These are phyloP conservation scores for Leishmania lainsoni DNA, from an alignment of 208 protist species.

Conservation along the genomic window DNA sequence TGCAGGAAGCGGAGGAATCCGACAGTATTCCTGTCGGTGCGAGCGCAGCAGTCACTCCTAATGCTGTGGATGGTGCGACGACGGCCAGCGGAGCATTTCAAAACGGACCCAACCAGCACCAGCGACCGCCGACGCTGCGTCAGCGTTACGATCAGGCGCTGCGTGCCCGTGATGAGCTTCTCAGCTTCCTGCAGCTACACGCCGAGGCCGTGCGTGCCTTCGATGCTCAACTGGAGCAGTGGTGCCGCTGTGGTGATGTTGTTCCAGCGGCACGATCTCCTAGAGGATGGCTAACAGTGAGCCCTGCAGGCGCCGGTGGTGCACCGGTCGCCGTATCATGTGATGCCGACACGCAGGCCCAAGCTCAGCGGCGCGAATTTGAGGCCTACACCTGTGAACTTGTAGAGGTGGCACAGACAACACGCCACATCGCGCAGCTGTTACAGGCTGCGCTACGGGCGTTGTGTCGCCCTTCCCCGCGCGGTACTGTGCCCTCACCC, in stretches of 20 bases:
- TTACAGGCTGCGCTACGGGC: constrained; percentile 22
- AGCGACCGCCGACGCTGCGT: constrained; percentile 17
- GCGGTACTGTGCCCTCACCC: neutral
- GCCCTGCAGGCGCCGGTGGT: neutral
- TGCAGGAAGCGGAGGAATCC: neutral
- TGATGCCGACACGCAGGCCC: neutral
- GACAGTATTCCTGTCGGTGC: neutral
- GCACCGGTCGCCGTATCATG: neutral
- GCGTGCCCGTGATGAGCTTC: constrained; percentile 23
- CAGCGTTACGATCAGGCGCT: constrained; percentile 30
- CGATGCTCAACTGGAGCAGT: constrained; percentile 25
- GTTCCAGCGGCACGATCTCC: neutral
- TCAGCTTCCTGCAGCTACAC: constrained; percentile 30
- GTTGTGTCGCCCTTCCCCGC: constrained; percentile 18
- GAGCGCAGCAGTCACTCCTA: neutral
- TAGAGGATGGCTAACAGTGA: neutral
- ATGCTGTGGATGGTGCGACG: neutral
- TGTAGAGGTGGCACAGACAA: constrained; percentile 30
- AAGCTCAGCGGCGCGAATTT: constrained; percentile 8
- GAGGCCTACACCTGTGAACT: constrained; percentile 20
- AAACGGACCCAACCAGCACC: neutral
- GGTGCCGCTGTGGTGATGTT: neutral
- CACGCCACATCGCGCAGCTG: constrained; percentile 17
- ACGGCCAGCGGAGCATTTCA: neutral
- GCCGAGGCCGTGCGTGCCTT: constrained; percentile 29